Evolutionary conservation across 768 basidiomycete species (phyloP), one percentile per base, ranked within the genome.

Genomic region (Kwoniella botswanensis): DNA sequence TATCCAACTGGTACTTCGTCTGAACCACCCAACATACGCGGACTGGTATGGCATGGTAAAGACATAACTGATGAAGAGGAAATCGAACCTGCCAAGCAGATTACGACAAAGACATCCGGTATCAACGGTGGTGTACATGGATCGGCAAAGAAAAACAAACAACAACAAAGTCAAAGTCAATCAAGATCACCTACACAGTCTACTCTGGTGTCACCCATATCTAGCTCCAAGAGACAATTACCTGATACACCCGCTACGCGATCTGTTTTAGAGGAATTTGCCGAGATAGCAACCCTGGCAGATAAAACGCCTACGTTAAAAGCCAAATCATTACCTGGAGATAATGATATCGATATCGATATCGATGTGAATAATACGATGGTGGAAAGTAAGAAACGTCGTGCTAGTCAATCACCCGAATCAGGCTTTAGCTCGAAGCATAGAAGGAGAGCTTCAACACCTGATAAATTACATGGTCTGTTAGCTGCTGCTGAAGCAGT

Each of bases 211-310:
- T 79, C 78, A 6, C 78, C 78, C 12, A 79, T 71, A 18, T 77
- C 78, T 1, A 72, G 71, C 43, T 74, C 76, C 4, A 63, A 71
- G 15, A 61, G 74, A 18, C 57, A 71, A 17, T 57, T 76, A 43
- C 79, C 76, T 35, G 72, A 75, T 42, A 80, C 79, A 4, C 79
- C 79, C 3, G 79, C 79, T 43, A 50, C 46, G 21, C 66, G 79
- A 43, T 78, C 76, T 5, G 76, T 80, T 43, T 58, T 80, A 9
- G 79, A 80, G 22, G 79, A 80, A 59, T 80, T 80, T 42, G 79
- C 79, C 13, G 79, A 78, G 24, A 70, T 80, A 21, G 79, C 76
- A 18, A 75, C 79, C n/a, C 54, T 75, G 29, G 74, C 76, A 10
- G 79, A 80, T 21, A 77, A 80, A 60, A 80, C 76, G 0, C 79